Evolutionary conservation across 108 stramenopile species (phyloP).

Genomic region (Skeletonema tropicum): DNA sequence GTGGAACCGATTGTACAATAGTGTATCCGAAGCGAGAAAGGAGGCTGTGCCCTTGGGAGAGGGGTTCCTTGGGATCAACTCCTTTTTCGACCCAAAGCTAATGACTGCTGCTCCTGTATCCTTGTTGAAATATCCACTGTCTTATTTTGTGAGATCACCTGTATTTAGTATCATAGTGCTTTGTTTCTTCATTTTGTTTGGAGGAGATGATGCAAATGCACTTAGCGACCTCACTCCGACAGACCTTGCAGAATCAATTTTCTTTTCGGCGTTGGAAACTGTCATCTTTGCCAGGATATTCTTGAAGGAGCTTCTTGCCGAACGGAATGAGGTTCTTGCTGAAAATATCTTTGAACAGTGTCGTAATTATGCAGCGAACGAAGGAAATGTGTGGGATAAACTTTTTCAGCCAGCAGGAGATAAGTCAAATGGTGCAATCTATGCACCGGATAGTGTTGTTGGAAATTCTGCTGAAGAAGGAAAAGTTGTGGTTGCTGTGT

Average conservation of each 20-base stretch:
- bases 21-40: constrained; percentile 35
- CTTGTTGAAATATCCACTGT: constrained; percentile 65
- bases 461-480: constrained; percentile 38
- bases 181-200: constrained; percentile 20
- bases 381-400: constrained; percentile 9
- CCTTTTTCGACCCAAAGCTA: constrained; percentile 62
- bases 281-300: constrained; percentile 62
- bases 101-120: constrained; percentile 54
- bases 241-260: constrained; percentile 20
- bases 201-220: constrained; percentile 24
- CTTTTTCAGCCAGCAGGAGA: constrained; percentile 23
- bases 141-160: constrained; percentile 58
- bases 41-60: constrained; percentile 54
- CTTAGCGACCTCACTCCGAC: constrained; percentile 16
- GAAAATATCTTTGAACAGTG: constrained; percentile 54
- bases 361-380: constrained; percentile 27
- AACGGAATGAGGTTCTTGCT: constrained; percentile 66
- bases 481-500: constrained; percentile 64
- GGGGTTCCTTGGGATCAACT: constrained; percentile 48
- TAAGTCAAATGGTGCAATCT: constrained; percentile 38
- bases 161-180: constrained; percentile 32
- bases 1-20: constrained; percentile 50
- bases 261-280: constrained; percentile 54
- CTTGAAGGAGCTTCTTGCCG: constrained; percentile 62
- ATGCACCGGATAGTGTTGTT: constrained; percentile 41